These are phyloP conservation scores for Lagerstroemia speciosa DNA, from an alignment of 345 rosid species.

Conservation along the genomic window DNA sequence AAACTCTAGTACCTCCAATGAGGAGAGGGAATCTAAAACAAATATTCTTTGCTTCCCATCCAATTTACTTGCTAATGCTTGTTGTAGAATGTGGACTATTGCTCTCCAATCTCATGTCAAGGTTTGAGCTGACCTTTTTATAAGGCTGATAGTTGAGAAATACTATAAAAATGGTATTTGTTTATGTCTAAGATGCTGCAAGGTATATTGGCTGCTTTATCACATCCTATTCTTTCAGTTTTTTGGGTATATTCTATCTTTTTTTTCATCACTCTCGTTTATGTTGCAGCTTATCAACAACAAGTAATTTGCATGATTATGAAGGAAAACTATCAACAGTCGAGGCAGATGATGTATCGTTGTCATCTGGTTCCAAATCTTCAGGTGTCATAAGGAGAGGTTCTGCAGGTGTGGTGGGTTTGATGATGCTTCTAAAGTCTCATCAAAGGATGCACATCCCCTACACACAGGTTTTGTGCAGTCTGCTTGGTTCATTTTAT, in stretches of 20 bases:
- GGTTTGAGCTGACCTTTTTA: not conserved
- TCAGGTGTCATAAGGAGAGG: constrained; percentile 53
- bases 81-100: not conserved
- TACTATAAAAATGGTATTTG: not conserved
- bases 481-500: constrained; percentile 8
- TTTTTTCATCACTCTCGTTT: constrained; percentile 9
- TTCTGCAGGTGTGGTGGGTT: constrained; percentile 75
- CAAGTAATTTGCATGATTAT: constrained; percentile 19
- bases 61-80: not conserved
- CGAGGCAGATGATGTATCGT: constrained; percentile 22
- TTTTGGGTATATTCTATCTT: not conserved
- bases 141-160: not conserved
- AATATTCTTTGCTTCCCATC: not conserved
- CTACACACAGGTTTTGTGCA: constrained; percentile 65
- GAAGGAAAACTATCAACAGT: constrained; percentile 12
- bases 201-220: not conserved
- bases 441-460: constrained; percentile 82
- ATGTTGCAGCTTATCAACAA: constrained; percentile 24
- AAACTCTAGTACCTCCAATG: not conserved
- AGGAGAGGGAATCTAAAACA: not conserved
- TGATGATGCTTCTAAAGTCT: constrained; percentile 83
- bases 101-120: not conserved
- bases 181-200: not conserved
- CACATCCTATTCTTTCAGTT: not conserved
- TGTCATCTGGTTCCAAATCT: constrained; percentile 28